Evolutionary conservation across 371 early-diverging fungal genomes (phyloP), one percentile per base, ranked within the genome.

Genomic region (Apophysomyces ossiformis): DNA sequence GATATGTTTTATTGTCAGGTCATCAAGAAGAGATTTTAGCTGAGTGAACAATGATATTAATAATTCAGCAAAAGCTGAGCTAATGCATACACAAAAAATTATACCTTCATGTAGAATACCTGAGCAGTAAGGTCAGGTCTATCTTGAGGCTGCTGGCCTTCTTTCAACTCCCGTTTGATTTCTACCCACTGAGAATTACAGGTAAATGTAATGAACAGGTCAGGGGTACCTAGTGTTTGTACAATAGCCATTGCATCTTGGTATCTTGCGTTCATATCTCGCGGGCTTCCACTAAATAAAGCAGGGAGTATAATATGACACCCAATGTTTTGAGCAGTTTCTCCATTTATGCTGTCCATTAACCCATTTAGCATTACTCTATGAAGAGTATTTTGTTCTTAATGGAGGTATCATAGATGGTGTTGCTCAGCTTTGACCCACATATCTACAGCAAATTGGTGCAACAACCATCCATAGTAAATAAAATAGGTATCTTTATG

Each of bases 171-270:
- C 7, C 47, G 44, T 11, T 12, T 21, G 5, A 80, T 74, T 36
- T 77, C 74, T 1, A 69, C 69, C 76, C 81, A 79, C 9, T 18
- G 57, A 0, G 79, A 73, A 37, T 77, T 77, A 58, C 75, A 78
- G 2, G 71, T 82, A 13, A 82, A 72, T 0, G 82, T 77, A 8
- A 82, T 63, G 45, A 82, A 82, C 0, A 73, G 57, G 57, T 78
- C 76, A 1, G 76, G 74, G 56, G 74, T 79, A 0, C 79, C 74
- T 46, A 66, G 67, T 0, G 32, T 2, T 2, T 69, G 50, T 0
- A 76, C 68, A 13, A 78, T 69, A 1, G 61, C 63, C 60, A 77
- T 69, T 0, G 73, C 67, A 66, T 79, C 74, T 43, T 77, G 76
- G 37, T 69, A 76, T 46, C 37, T 9, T 21, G 60, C 5, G 7